A percentile compares a stretch with the other conserved stretches of the same genome.
These are phyloP conservation scores for Rhodotorula diobovata DNA, from an alignment of 768 basidiomycete genomes.

Conservation along the genomic window DNA sequence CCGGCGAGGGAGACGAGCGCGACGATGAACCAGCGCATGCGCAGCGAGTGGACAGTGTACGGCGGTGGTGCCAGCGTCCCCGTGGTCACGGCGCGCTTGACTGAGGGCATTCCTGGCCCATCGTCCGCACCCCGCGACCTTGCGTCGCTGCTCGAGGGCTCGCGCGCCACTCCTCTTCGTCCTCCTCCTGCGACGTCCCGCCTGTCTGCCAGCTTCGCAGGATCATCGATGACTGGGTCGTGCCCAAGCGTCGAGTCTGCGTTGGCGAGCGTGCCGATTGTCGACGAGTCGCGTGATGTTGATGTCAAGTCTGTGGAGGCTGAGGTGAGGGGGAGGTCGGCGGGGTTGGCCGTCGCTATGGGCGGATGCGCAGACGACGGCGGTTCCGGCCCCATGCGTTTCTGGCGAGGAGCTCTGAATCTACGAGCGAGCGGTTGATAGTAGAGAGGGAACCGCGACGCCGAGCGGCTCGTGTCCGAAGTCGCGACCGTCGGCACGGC, in stretches of 20 bases:
- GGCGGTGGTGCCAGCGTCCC: conserved; percentile 1
- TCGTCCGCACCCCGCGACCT: too few relatives aligned
- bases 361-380: not conserved
- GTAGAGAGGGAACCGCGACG: too few relatives aligned
- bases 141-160: too few relatives aligned
- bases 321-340: not conserved
- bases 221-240: too few relatives aligned
- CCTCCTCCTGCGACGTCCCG: too few relatives aligned
- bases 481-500: not conserved
- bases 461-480: not conserved
- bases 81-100: not conserved
- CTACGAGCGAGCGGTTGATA: too few relatives aligned
- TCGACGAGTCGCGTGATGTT: not conserved
- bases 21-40: conserved; percentile 27
- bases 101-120: not conserved
- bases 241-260: too few relatives aligned
- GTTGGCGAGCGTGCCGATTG: not conserved
- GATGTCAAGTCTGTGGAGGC: too few relatives aligned
- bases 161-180: too few relatives aligned
- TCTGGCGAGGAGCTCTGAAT: not conserved
- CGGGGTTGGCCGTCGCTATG: not conserved
- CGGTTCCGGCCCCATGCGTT: not conserved
- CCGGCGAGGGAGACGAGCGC: conserved; percentile 20
- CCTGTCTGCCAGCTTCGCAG: too few relatives aligned
- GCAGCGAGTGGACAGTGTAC: conserved; percentile 13